Evolutionary conservation across 2,329 filamentous ascomycete species (phyloP).

Genomic region (Fusarium buxicola): DNA sequence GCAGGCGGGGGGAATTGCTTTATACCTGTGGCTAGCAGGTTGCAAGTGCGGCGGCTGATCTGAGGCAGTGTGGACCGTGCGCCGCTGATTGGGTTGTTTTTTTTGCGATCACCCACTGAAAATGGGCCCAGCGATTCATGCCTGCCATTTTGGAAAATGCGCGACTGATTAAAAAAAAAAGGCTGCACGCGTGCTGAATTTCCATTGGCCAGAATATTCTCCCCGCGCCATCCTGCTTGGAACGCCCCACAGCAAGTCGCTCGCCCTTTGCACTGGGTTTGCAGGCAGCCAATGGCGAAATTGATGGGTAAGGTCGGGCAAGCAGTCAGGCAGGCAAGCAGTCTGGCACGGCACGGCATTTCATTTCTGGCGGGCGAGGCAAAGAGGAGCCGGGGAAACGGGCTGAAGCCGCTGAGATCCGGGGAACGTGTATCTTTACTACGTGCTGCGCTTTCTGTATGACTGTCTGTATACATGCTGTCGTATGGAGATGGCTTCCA

Average conservation of each 20-base stretch:
- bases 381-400: conserved; percentile 22
- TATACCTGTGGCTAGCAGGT: conserved; percentile 52
- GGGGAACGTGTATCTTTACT: conserved; percentile 20
- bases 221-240: conserved; percentile 5
- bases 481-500: not conserved
- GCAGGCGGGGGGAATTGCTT: conserved; percentile 59
- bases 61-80: conserved; percentile 45
- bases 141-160: conserved; percentile 33
- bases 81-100: conserved; percentile 37
- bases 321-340: conserved; percentile 26
- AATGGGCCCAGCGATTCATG: conserved; percentile 26
- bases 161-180: conserved; percentile 35
- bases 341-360: too few species aligned
- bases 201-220: conserved; percentile 40
- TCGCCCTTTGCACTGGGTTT: conserved; percentile 19
- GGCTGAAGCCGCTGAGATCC: conserved; percentile 5
- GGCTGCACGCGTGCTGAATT: conserved; percentile 40
- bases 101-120: conserved; percentile 43
- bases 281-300: conserved; percentile 31
- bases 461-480: too few species aligned
- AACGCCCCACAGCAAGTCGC: conserved; percentile 17
- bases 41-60: conserved; percentile 53
- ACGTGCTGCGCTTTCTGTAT: not conserved
- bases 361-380: conserved; percentile 17
- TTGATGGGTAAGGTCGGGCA: conserved; percentile 14